phyloP scores from a whole-genome alignment of 2,329 filamentous ascomycete genomes.

The Botryotinia calthae region DNA sequence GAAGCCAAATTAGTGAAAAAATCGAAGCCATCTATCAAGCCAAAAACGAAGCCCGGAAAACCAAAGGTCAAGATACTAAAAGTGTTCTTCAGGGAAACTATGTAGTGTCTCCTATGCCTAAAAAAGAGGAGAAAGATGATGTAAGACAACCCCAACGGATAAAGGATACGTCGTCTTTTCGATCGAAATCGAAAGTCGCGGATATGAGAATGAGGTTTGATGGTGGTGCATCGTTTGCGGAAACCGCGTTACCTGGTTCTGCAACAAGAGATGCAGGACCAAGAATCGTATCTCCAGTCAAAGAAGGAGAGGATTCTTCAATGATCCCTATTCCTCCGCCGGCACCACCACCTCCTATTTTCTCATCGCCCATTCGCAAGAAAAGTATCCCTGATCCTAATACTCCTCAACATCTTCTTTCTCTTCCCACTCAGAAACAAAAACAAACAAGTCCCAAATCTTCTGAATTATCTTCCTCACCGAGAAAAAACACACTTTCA shows the following conservation, averaged over 20 bases:
- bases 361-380: background rate
- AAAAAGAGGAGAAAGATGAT: background rate
- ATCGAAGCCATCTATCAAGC: slow-evolving; percentile 31
- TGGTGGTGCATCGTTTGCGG: slow-evolving; percentile 15
- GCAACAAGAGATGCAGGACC: background rate
- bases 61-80: background rate
- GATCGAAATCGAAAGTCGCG: slow-evolving; percentile 26
- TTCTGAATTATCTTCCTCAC: background rate
- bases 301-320: background rate
- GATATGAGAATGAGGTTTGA: slow-evolving; percentile 33
- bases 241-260: background rate
- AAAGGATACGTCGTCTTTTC: slow-evolving; percentile 10
- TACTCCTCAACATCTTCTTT: background rate
- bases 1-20: slow-evolving; percentile 27
- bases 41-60: slow-evolving; percentile 26
- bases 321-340: background rate
- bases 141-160: background rate
- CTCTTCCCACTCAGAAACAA: background rate
- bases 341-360: background rate
- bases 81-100: background rate
- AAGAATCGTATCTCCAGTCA: background rate
- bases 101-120: background rate
- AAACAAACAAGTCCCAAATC: background rate
- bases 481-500: background rate
- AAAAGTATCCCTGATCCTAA: background rate